Base-by-base conservation (phyloP, 192 early-diverging fungal genomes). In the Coemansia aciculifera region DNA sequence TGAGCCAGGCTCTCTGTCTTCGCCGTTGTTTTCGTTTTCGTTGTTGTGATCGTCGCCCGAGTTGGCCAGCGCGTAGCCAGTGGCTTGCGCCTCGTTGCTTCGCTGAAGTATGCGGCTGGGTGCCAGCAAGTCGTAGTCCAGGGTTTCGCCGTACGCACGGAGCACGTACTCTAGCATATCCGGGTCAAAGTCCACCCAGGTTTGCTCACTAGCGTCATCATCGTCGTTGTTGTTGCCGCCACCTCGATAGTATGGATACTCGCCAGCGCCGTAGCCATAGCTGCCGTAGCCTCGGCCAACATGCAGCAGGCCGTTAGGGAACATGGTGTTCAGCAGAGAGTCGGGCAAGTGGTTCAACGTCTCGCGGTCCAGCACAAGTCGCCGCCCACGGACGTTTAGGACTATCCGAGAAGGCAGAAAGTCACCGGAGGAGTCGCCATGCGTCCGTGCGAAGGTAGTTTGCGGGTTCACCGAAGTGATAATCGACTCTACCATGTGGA, bases 131-230 rank as follows among this genome's bases (percentile, higher is more conserved):
- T 77, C 69, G 1, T 62, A 59, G 40, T 66, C 78, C 39, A 79
- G 68, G 12, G 70, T 51, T 23, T 63, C 61, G 49, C 75, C 68
- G 44, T 85, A 85, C 32, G 75, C 69, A 19, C 65, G 74, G 38
- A 85, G 69, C 57, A 85, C 75, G 68, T 85, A 82, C 39, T 73
- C 75, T 12, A 85, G 71, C 76, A 82, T 81, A 54, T 78, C 77
- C 1, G 79, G 74, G 68, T 82, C 73, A 74, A 85, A 85, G 73
- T 85, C 84, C 11, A 85, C 84, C 81, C 81, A 84, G 3, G 77
- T 73, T 27, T 63, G 74, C 64, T 78, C 81, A 29, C 32, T 32
- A 42, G 62, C 59, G 2, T 62, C 77, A 51, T 63, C 63, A 10
- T 39, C 60, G 19, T 66, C 68, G 39, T 27, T 27, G 27, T 27